Conservation (phyloP, 352 stramenopile species). For the Globisporangium solare region DNA sequence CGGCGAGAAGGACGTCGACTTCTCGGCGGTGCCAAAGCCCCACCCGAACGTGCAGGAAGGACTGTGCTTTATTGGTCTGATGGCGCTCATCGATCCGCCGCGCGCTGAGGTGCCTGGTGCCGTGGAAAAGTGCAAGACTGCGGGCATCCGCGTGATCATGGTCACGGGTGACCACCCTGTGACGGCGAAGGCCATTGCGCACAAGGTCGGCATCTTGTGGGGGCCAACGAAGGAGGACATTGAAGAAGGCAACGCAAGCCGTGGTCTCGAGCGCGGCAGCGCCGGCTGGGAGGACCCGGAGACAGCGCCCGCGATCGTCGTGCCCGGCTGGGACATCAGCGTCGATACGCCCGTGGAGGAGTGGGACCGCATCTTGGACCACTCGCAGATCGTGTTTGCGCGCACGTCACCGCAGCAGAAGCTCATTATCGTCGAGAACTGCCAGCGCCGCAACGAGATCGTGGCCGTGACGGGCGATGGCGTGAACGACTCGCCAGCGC, state of each 20-base stretch:
- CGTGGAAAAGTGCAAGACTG: slow-evolving; percentile 90
- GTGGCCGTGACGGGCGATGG: slow-evolving; percentile 97
- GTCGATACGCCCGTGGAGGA: slow-evolving; percentile 70
- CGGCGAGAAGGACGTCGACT: slow-evolving; percentile 42
- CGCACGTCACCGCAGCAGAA: slow-evolving; percentile 94
- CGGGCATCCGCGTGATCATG: slow-evolving; percentile 93
- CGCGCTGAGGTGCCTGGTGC: slow-evolving; percentile 84
- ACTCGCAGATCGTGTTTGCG: slow-evolving; percentile 94
- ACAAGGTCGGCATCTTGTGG: slow-evolving; percentile 93
- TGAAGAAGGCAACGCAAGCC: slow-evolving; percentile 65
- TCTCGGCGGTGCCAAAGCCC: slow-evolving; percentile 42
- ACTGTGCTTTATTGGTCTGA: slow-evolving; percentile 92
- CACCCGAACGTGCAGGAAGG: slow-evolving; percentile 62
- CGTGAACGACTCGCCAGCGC: slow-evolving; percentile 96
- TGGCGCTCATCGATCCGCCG: slow-evolving; percentile 95
- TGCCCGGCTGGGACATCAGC: slow-evolving; percentile 80
- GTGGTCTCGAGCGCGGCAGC: slow-evolving; percentile 49
- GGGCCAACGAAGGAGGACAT: slow-evolving; percentile 81
- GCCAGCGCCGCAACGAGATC: slow-evolving; percentile 80
- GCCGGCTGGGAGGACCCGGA: slow-evolving; percentile 69
- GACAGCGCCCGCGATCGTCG: slow-evolving; percentile 77
- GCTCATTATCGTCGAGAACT: slow-evolving; percentile 93
- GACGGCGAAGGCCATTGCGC: slow-evolving; percentile 92
- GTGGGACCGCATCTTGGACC: slow-evolving; percentile 83
- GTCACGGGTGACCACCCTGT: slow-evolving; percentile 92